Evolutionary conservation across 2,329 filamentous ascomycete genomes (phyloP).

Genomic region (Bipolaris victoriae): DNA sequence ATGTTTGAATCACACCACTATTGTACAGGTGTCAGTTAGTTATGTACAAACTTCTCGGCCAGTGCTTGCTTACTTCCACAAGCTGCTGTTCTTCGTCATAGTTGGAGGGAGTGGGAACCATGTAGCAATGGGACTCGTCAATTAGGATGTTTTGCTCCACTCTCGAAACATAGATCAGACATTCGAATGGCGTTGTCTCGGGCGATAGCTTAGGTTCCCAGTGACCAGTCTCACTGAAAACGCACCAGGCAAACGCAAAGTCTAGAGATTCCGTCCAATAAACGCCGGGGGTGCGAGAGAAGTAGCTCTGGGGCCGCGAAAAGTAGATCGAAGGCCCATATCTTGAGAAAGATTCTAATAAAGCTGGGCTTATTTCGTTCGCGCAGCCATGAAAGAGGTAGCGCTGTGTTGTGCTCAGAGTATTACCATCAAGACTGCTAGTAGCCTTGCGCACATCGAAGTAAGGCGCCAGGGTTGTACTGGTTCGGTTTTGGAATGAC

Average conservation of each 20-base stretch:
- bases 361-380: not conserved
- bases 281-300: not conserved
- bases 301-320: not conserved
- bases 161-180: not conserved
- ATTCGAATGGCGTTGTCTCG: not conserved
- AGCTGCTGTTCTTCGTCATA: not conserved
- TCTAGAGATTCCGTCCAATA: not conserved
- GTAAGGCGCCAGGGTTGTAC: not conserved
- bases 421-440: not conserved
- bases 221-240: not conserved
- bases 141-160: not conserved
- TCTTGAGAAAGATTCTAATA: not conserved
- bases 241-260: not conserved
- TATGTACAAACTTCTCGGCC: not conserved
- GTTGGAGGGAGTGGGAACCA: not conserved
- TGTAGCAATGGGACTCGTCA: not conserved
- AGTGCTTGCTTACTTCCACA: not conserved
- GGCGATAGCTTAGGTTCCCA: not conserved
- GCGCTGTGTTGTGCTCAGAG: not conserved
- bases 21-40: not conserved
- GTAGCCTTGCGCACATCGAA: not conserved
- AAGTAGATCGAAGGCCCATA: not conserved
- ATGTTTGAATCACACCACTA: not conserved
- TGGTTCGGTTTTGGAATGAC: not conserved
- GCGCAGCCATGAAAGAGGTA: not conserved